Evolutionary conservation across 495 filamentous ascomycete species (phyloP).

Genomic region (Penicillium egyptiacum): DNA sequence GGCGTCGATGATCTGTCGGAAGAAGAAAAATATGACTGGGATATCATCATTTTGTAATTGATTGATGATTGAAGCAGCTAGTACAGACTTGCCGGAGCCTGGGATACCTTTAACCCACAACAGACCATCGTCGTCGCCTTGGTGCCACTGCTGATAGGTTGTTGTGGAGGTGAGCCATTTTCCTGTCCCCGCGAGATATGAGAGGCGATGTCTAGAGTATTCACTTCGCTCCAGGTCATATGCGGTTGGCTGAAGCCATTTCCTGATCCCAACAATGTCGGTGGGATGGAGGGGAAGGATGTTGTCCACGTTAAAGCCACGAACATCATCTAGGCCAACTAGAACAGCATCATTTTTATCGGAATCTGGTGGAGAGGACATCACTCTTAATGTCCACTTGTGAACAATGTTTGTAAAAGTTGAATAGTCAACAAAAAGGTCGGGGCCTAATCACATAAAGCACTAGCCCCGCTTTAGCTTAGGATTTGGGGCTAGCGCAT

Average conservation of each 20-base stretch:
- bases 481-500: too few relatives aligned
- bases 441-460: too few relatives aligned
- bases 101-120: slow-evolving; percentile 62
- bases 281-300: slow-evolving; percentile 16
- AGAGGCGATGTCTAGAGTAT: not conserved
- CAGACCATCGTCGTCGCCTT: slow-evolving; percentile 11
- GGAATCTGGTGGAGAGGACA: too few relatives aligned
- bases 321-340: slow-evolving; percentile 5
- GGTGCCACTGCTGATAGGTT: slow-evolving; percentile 16
- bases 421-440: too few relatives aligned
- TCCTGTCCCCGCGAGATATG: slow-evolving; percentile 17
- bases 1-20: slow-evolving; percentile 51
- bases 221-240: slow-evolving; percentile 18
- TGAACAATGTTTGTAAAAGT: too few relatives aligned
- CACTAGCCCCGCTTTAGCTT: too few relatives aligned
- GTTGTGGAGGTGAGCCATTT: slow-evolving; percentile 19
- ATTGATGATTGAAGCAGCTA: slow-evolving; percentile 56
- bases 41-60: slow-evolving; percentile 14
- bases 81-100: slow-evolving; percentile 86
- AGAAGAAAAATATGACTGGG: slow-evolving; percentile 56
- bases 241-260: slow-evolving; percentile 22
- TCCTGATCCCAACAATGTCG: slow-evolving; percentile 13
- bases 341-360: slow-evolving; percentile 2
- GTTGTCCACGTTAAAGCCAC: slow-evolving; percentile 21
- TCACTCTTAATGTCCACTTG: too few relatives aligned